Evolutionary conservation across 2,329 filamentous ascomycete genomes (phyloP).

Genomic region (Fusarium albidum): DNA sequence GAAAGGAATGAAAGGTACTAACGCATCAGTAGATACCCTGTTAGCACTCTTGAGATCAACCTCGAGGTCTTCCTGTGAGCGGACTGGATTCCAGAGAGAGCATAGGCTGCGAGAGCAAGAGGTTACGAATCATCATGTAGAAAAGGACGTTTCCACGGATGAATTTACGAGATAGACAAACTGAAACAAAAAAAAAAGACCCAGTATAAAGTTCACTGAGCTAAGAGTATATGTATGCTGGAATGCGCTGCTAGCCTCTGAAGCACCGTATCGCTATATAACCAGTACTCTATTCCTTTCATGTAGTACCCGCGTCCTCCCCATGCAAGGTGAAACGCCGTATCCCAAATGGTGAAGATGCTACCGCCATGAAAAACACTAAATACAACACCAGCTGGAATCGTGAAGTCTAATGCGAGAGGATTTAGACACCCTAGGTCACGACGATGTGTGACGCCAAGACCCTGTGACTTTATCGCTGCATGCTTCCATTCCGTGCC

Average conservation of each 20-base stretch:
- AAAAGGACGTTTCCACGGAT: slow-evolving; percentile 32
- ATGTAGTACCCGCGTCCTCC: slow-evolving; percentile 4
- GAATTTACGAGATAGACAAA: slow-evolving; percentile 40
- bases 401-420: not conserved
- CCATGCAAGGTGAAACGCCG: slow-evolving; percentile 22
- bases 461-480: slow-evolving; percentile 2
- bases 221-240: not conserved
- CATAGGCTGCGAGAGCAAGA: slow-evolving; percentile 24
- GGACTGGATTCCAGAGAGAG: slow-evolving; percentile 17
- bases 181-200: slow-evolving; percentile 34
- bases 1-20: slow-evolving; percentile 11
- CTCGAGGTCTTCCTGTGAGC: slow-evolving; percentile 87
- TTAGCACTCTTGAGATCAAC: slow-evolving; percentile 94
- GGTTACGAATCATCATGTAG: slow-evolving; percentile 28
- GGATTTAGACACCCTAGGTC: not conserved
- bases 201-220: slow-evolving; percentile 7
- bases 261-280: slow-evolving; percentile 12
- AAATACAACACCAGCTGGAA: slow-evolving; percentile 4
- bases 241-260: not conserved
- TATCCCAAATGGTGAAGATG: not conserved
- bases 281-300: slow-evolving; percentile 10
- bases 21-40: slow-evolving; percentile 72
- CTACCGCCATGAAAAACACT: slow-evolving; percentile 2
- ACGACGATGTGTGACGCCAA: not conserved
- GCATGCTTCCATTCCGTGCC: slow-evolving; percentile 3